A percentile compares a stretch with the other conserved stretches of the same genome.
Conservation (phyloP, 345 rosid species). For the Aquilaria sinensis region DNA sequence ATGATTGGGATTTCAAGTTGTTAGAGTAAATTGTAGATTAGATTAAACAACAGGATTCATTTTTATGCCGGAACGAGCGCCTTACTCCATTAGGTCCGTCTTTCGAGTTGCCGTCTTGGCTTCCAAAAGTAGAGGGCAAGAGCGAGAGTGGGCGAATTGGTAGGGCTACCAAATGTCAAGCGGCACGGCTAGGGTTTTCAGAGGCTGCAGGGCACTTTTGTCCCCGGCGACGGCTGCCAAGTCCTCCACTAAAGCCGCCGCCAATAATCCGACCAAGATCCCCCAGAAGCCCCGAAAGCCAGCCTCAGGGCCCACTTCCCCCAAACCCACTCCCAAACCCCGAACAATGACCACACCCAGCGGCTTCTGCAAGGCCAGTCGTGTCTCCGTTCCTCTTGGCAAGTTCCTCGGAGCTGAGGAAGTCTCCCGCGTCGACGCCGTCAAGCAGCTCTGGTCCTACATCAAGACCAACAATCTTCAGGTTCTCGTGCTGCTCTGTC, state of each 20-base stretch:
- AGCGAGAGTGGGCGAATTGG: too few relatives aligned
- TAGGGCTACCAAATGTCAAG: constrained; percentile 16
- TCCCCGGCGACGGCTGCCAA: constrained; percentile 25
- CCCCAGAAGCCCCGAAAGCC: constrained; percentile 5
- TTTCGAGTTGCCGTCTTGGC: too few relatives aligned
- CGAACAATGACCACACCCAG: constrained; percentile 22
- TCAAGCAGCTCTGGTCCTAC: constrained; percentile 72
- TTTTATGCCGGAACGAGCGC: too few relatives aligned
- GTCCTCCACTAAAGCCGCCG: constrained; percentile 13
- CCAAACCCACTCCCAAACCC: constrained; percentile 27
- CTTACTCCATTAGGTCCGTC: too few relatives aligned
- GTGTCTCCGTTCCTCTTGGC: constrained; percentile 66
- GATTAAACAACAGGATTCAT: too few relatives aligned
- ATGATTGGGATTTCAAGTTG: too few relatives aligned
- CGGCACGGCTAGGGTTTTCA: constrained; percentile 45
- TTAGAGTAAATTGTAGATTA: too few relatives aligned
- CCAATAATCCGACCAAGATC: not conserved
- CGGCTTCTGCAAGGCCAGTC: constrained; percentile 44
- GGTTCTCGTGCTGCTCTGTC: constrained; percentile 29
- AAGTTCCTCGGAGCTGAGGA: constrained; percentile 54
- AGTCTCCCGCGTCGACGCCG: constrained; percentile 58
- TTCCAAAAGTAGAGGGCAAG: too few relatives aligned
- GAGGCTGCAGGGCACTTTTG: constrained; percentile 49
- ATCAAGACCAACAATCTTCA: constrained; percentile 72
- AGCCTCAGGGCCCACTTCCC: not conserved